Evolutionary conservation across 2,329 filamentous ascomycete genomes (phyloP).

Genomic region (Rhexocercosporidium sp.): DNA sequence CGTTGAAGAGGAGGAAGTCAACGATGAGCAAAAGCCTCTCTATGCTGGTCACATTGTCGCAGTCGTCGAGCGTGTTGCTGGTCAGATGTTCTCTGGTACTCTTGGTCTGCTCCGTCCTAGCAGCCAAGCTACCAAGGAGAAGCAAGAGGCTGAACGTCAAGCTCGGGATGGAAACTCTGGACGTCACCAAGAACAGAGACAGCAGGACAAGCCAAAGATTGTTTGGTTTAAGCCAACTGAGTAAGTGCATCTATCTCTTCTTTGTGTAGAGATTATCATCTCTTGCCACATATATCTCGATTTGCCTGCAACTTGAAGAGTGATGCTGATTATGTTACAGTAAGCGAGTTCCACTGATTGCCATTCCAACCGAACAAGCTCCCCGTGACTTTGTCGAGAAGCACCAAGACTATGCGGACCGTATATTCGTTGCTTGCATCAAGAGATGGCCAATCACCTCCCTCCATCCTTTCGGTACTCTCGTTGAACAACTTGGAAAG

Average conservation of each 20-base stretch:
- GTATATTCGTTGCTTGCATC: slow-evolving; percentile 98
- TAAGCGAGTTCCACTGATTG: slow-evolving; percentile 97
- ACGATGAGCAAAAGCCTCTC: slow-evolving; percentile 95
- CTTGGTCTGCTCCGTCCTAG: slow-evolving; percentile 92
- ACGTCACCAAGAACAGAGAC: slow-evolving; percentile 78
- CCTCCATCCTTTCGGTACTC: slow-evolving; percentile 96
- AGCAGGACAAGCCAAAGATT: slow-evolving; percentile 98
- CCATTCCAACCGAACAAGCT: slow-evolving; percentile 97
- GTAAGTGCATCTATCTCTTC: slow-evolving; percentile 16
- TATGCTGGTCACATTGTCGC: slow-evolving; percentile 98
- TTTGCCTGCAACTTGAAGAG: too few relatives aligned
- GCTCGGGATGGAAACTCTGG: slow-evolving; percentile 79
- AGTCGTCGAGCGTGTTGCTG: slow-evolving; percentile 94
- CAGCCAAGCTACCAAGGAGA: slow-evolving; percentile 98
- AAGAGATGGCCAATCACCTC: slow-evolving; percentile 99
- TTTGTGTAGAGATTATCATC: too few relatives aligned
- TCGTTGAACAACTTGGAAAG: slow-evolving; percentile 94
- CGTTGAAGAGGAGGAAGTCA: slow-evolving; percentile 98
- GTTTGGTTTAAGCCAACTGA: slow-evolving; percentile 99
- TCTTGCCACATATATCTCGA: too few relatives aligned
- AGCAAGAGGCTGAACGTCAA: slow-evolving; percentile 95
- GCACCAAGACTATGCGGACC: slow-evolving; percentile 95
- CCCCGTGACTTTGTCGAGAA: slow-evolving; percentile 98
- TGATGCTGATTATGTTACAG: slow-evolving; percentile 7
- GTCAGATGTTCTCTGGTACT: slow-evolving; percentile 98